These are phyloP conservation scores for Microstegium vimineum DNA, from an alignment of 176 grass and related monocot genomes.

Conservation along the genomic window DNA sequence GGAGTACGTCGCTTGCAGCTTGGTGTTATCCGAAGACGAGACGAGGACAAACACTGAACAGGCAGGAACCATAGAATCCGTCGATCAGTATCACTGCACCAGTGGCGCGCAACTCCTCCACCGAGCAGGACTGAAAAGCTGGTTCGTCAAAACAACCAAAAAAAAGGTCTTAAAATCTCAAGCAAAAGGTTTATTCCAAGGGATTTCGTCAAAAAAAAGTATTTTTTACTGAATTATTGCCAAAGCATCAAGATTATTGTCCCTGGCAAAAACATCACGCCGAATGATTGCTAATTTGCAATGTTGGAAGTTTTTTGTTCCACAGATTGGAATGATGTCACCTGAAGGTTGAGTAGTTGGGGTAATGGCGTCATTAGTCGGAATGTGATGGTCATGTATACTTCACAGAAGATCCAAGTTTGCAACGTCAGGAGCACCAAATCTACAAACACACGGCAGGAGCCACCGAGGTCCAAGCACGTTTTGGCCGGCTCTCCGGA, in stretches of 20 bases:
- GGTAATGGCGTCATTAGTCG: not conserved
- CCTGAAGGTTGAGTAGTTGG: not conserved
- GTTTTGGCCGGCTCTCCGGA: conserved; percentile 20
- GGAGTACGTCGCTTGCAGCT: not conserved
- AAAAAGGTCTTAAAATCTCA: too few species aligned
- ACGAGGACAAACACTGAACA: not conserved
- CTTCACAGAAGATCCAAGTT: not conserved
- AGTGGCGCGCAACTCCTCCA: not conserved
- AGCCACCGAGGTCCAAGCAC: not conserved
- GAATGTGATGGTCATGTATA: not conserved
- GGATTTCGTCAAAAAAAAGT: too few species aligned
- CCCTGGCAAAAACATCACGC: too few species aligned
- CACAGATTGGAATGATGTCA: not conserved
- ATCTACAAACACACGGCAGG: conserved; percentile 18
- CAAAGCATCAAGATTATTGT: too few species aligned
- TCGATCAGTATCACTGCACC: not conserved
- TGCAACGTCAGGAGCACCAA: not conserved
- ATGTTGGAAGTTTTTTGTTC: too few species aligned
- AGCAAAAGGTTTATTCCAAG: too few species aligned
- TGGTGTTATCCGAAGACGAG: not conserved
- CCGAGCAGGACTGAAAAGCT: not conserved
- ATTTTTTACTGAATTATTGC: too few species aligned
- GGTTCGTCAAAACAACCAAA: too few species aligned
- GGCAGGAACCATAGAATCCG: not conserved
- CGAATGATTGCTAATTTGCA: too few species aligned